These are phyloP conservation scores for Chamaenerion angustifolium DNA, from an alignment of 345 rosid genomes.

Conservation along the genomic window DNA sequence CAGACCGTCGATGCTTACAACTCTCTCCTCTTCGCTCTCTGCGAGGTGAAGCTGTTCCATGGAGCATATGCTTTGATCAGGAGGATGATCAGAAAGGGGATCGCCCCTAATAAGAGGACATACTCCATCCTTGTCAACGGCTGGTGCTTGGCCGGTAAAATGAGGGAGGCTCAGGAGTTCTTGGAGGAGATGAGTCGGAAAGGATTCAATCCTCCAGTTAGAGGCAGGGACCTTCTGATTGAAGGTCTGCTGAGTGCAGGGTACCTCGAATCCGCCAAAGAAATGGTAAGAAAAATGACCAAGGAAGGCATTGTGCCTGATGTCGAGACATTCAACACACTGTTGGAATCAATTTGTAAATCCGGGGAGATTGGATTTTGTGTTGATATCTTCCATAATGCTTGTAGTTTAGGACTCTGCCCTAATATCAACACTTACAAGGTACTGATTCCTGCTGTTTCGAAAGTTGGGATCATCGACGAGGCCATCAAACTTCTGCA, in stretches of 20 bases:
- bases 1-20: constrained; percentile 43
- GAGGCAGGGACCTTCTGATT: constrained; percentile 78
- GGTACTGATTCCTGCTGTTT: constrained; percentile 73
- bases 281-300: constrained; percentile 60
- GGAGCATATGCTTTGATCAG: constrained; percentile 74
- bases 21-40: constrained; percentile 61
- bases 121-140: constrained; percentile 56
- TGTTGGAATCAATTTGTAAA: constrained; percentile 46
- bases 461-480: constrained; percentile 63
- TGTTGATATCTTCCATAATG: constrained; percentile 49
- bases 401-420: constrained; percentile 52
- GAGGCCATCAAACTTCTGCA: constrained; percentile 61
- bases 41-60: constrained; percentile 71
- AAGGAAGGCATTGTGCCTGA: constrained; percentile 63
- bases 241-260: constrained; percentile 78
- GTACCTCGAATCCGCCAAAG: constrained; percentile 67
- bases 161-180: constrained; percentile 71
- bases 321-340: constrained; percentile 44
- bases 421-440: constrained; percentile 58
- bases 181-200: constrained; percentile 73
- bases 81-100: constrained; percentile 68
- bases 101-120: constrained; percentile 50
- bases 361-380: constrained; percentile 68
- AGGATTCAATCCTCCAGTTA: constrained; percentile 74
- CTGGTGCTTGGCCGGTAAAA: constrained; percentile 76